Base-by-base conservation (phyloP, 139 green algal genomes). In the Chlamydomonas sphaeroides region DNA sequence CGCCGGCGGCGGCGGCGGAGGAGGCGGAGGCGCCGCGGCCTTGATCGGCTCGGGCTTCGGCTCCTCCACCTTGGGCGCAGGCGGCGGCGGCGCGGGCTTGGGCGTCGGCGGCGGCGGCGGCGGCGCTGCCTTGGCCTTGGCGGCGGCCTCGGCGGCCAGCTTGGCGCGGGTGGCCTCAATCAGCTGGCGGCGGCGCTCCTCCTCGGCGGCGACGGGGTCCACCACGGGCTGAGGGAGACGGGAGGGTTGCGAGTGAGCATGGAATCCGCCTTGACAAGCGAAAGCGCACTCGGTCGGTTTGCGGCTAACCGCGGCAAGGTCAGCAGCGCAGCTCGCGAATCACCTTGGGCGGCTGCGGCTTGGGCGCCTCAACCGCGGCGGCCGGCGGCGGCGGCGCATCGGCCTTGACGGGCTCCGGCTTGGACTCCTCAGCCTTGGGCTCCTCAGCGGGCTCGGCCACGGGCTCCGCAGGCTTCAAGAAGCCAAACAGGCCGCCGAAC, bases 161-260 rank as follows among this genome's bases (percentile, higher is more conserved):
- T 18, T 69, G 17, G 48, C 74, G 65, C 39, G 68, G 51, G 56
- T 35, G 2, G 77, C 74, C 72, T 62, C 78, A 6, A 86, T 53
- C 30, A 30, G 62, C 39, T 30, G 35, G 23, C 62, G 68, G 25
- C 62, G 68, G n/a, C 57, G 67, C 57, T 65, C 49, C 49, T 56
- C 49, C 49, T 56, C 25, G 18, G 25, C 49, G 6, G 49, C 56
- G 23, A 62, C 56, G 56, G 56, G 56, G 18, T 53, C 45, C 45
- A 53, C 11, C 11, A 14, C 45, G 45, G 45, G 45, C 45, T 53
- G 45, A 10, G 45, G 10, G 10, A 51, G 10, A 51, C 45, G 45
- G 45, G 10, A 51, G 10, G 45, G 45, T 21, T 14, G 10, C 45
- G 10, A 14, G 10, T 51, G 45, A 21, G 10, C 45, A 51, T 51